Base-by-base conservation (phyloP, 1,284 basidiomycete genomes). In the Tylopilus sp. region DNA sequence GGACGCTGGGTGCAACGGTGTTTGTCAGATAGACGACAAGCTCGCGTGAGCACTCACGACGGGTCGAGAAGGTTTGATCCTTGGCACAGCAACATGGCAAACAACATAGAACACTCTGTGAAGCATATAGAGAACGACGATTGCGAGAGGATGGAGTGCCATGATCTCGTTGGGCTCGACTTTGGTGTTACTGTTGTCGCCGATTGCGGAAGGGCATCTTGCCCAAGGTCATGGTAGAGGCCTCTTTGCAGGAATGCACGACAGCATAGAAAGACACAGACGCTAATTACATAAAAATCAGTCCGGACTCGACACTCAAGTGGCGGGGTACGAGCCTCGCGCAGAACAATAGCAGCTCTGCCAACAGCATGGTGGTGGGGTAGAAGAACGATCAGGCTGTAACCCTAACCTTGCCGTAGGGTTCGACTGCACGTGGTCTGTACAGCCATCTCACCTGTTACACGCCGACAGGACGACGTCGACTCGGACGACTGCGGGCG, bases 81-180 rank as follows among this genome's bases (percentile, higher is more conserved):
- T 66, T 89, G 87, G 28, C 77, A 73, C 68, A 88, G 77, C 9
- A 89, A 68, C 51, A 89, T 69, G 14, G 78, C 56, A 59, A 88
- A 88, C 51, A 89, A 68, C 54, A 77, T 76, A 53, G 79, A 83
- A 48, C 80, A 78, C 63, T 88, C 86, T 4, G 81, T 77, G 60
- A 88, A 85, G 57, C 80, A 83, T 28, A 78, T 63, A 0, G 84
- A 77, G 58, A 88, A 88, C 4, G 80, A 63, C 1, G 70, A 69
- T 40, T 80, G 71, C 2, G 85, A 73, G 2, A 85, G 64, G 2
- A 65, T 64, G 0, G 81, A 79, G 55, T 85, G 81, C 43, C 78
- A 67, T 15, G 72, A 66, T 15, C 52, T 53, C 18, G 65, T 55
- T 52, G 61, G 45, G 43, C 60, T 57, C 43, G 61, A 46, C 45